Evolutionary conservation across 2,329 filamentous ascomycete genomes (phyloP).

Genomic region (Penicillium fuscoglaucum): DNA sequence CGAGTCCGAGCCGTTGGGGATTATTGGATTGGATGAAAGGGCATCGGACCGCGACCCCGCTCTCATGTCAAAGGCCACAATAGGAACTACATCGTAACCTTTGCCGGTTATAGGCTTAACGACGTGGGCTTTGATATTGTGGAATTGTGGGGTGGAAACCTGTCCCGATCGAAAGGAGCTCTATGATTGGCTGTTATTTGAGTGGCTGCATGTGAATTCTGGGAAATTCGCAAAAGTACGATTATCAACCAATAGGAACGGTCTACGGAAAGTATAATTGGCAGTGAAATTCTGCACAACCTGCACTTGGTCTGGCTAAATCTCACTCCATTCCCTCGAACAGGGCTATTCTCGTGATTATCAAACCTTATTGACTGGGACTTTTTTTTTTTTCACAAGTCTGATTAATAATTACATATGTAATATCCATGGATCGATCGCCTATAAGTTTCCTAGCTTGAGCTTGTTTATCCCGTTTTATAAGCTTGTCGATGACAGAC

Average conservation of each 20-base stretch:
- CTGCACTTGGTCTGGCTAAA: not conserved
- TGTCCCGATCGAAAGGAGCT: not conserved
- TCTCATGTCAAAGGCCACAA: not conserved
- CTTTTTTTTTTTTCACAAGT: not conserved
- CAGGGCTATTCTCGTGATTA: not conserved
- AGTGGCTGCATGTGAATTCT: not conserved
- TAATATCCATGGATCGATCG: no score
- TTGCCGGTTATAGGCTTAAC: not conserved
- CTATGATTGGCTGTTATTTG: not conserved
- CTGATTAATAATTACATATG: no score
- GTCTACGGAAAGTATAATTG: not conserved
- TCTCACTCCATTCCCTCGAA: not conserved
- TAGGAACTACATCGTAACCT: not conserved
- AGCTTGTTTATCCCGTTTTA: not conserved
- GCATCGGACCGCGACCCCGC: not conserved
- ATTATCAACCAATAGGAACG: not conserved
- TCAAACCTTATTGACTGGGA: not conserved
- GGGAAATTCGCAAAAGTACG: not conserved
- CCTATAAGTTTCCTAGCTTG: not conserved
- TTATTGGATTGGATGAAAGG: not conserved
- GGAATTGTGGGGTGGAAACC: not conserved
- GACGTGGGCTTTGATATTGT: not conserved
- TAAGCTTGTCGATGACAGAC: not conserved
- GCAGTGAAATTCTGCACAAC: not conserved
- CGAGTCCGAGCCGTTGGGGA: not conserved